Percentiles rank a stretch among this genome's conserved stretches.
Conservation (phyloP, 2,329 filamentous ascomycete species). For the Calonectria honghensis region DNA sequence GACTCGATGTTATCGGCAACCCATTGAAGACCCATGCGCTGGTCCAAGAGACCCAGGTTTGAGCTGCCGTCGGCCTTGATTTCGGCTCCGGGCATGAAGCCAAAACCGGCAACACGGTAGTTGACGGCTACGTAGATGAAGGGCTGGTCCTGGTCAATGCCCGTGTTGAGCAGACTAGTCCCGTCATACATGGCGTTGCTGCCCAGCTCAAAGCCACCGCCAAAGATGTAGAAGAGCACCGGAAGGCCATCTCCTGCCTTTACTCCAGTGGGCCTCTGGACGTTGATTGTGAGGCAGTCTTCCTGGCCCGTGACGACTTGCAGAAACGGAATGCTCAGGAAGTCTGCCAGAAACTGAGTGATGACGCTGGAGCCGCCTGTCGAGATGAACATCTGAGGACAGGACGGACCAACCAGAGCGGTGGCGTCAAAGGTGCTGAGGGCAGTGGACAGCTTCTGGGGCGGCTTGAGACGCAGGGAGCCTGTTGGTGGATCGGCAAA, state of each 20-base stretch:
- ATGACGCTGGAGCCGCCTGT: constrained; percentile 64
- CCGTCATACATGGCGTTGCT: constrained; percentile 72
- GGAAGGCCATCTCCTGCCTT: constrained; percentile 74
- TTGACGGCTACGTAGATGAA: constrained; percentile 87
- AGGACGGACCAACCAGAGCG: constrained; percentile 72
- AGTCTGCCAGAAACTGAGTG: constrained; percentile 66
- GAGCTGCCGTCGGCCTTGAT: constrained; percentile 79
- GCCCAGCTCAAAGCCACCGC: constrained; percentile 78
- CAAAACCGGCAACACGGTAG: constrained; percentile 85
- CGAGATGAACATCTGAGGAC: constrained; percentile 82
- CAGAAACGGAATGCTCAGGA: constrained; percentile 75
- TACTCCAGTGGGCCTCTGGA: constrained; percentile 76
- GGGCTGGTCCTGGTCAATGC: constrained; percentile 66
- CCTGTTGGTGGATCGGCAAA: constrained; percentile 83
- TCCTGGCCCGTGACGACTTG: constrained; percentile 74
- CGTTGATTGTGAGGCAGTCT: constrained; percentile 78
- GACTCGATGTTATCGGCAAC: constrained; percentile 84
- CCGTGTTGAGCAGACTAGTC: constrained; percentile 66
- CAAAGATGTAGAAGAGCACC: constrained; percentile 83
- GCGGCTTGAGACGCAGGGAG: constrained; percentile 80
- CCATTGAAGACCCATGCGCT: constrained; percentile 84
- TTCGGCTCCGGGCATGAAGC: constrained; percentile 82
- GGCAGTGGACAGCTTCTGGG: constrained; percentile 72
- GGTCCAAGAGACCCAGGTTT: constrained; percentile 84
- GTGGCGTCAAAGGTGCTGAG: constrained; percentile 79